phyloP scores from a whole-genome alignment of 2,329 filamentous ascomycete species.

The Dichotomopilus funicola region DNA sequence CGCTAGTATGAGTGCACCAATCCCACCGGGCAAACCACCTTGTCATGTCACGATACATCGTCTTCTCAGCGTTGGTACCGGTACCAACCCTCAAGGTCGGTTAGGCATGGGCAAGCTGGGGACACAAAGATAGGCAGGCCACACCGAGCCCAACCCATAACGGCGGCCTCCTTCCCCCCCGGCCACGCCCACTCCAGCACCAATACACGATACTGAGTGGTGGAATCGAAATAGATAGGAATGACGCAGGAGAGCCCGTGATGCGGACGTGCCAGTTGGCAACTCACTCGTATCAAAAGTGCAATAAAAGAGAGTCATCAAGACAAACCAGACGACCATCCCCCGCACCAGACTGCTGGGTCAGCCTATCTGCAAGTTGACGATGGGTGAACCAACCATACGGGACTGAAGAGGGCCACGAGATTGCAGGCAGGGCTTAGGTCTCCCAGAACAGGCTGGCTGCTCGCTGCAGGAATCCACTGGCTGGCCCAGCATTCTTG shows the following conservation, averaged over 20 bases:
- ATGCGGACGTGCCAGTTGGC: slow-evolving; percentile 3
- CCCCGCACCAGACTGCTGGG: not conserved
- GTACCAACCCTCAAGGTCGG: slow-evolving; percentile 3
- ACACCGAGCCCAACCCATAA: slow-evolving; percentile 9
- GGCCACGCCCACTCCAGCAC: not conserved
- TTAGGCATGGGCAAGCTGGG: no score
- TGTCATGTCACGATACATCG: not conserved
- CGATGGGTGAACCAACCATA: not conserved
- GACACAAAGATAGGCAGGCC: slow-evolving; percentile 2
- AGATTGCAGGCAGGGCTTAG: not conserved
- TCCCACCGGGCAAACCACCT: no score
- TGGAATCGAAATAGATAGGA: no score
- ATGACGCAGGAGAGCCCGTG: not conserved
- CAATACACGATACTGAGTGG: no score
- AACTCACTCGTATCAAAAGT: not conserved
- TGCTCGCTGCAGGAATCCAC: no score
- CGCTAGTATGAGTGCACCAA: no score
- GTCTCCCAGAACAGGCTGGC: no score
- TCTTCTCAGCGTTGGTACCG: not conserved
- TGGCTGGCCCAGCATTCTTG: no score
- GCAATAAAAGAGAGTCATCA: no score
- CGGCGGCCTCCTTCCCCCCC: not conserved
- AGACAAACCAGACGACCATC: not conserved
- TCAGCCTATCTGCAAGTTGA: not conserved
- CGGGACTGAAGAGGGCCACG: not conserved